Conservation (phyloP, 495 filamentous ascomycete genomes). For the Tuber magnatum region DNA sequence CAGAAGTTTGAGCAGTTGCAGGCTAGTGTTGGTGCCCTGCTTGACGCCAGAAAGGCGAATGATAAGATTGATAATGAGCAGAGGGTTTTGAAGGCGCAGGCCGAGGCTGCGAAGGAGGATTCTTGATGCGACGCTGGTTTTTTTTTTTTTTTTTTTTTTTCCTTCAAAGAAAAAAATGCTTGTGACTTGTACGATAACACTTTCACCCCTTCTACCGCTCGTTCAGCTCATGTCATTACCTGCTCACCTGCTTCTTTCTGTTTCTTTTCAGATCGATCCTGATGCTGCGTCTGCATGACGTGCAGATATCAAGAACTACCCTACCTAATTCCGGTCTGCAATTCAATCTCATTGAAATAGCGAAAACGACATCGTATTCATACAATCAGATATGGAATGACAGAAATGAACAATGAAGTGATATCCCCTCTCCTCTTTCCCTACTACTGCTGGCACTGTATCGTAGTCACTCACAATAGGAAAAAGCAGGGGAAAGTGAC, state of each 20-base stretch:
- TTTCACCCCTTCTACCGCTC: neutral
- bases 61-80: slow-evolving; percentile 87
- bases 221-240: neutral
- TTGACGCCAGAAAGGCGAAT: slow-evolving; percentile 72
- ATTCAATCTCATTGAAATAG: neutral
- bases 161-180: neutral
- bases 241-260: neutral
- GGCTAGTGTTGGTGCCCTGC: slow-evolving; percentile 60
- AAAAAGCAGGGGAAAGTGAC: neutral
- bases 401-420: neutral
- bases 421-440: neutral
- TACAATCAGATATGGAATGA: neutral
- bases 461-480: neutral
- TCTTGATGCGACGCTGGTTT: slow-evolving; percentile 15
- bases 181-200: neutral
- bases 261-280: neutral
- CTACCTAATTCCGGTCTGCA: neutral
- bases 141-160: neutral
- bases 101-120: slow-evolving; percentile 53
- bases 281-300: neutral
- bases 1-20: slow-evolving; percentile 77
- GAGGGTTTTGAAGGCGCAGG: slow-evolving; percentile 59
- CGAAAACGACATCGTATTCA: neutral
- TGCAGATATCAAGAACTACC: neutral
- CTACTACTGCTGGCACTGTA: neutral